Percentiles rank a stretch among this genome's conserved stretches.
Conservation (phyloP, 169 alveolate genomes). For the Plasmodium cynomolgi region DNA sequence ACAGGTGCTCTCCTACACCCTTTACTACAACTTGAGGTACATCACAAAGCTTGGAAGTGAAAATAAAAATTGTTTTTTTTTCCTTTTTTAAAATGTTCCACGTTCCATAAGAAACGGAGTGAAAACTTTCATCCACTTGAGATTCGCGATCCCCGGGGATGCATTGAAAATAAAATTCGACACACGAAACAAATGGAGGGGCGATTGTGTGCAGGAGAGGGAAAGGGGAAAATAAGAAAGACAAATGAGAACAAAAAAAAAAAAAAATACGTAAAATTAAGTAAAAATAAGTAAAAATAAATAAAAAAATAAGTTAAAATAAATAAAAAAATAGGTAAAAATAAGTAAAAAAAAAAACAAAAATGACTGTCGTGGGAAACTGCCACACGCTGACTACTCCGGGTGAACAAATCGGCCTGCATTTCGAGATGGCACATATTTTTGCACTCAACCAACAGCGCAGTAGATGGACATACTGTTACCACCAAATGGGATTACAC, state of each 20-base stretch:
- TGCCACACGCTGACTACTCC: background rate
- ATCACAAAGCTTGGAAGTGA: background rate
- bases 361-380: background rate
- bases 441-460: background rate
- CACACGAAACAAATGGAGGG: background rate
- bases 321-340: no score
- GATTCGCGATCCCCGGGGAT: background rate
- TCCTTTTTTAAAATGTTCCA: background rate
- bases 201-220: background rate
- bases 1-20: background rate
- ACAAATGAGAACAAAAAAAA: background rate
- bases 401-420: background rate
- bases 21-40: background rate
- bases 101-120: background rate
- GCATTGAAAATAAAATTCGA: background rate
- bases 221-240: background rate
- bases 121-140: background rate
- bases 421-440: background rate
- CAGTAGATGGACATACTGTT: background rate
- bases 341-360: no score
- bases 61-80: no score
- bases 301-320: no score
- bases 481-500: background rate
- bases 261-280: no score
- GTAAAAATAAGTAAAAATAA: no score